Evolutionary conservation across 2,329 filamentous ascomycete species (phyloP), one percentile per base, ranked within the genome.

Genomic region (Curvularia spicifera): DNA sequence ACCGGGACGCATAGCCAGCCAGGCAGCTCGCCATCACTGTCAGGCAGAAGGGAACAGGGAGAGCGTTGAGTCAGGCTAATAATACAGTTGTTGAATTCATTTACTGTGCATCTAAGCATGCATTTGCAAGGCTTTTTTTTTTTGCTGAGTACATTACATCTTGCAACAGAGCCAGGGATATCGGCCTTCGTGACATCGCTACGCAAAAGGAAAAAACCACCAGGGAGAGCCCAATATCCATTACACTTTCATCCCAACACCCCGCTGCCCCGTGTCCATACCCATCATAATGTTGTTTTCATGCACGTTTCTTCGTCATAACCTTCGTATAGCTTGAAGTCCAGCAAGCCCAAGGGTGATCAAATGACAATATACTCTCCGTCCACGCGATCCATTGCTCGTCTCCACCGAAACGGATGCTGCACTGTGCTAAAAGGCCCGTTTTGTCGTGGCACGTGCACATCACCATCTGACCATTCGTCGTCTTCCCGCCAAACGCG

Each of bases 401-500:
- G 80, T 63, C 81, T 75, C 81, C 81, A 83, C 48, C 79, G 64
- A 57, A 83, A 82, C 10, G 65, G 78, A 74, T 73, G 71, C 56
- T 71, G 66, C 49, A 66, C 53, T 42, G 68, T 67, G 46, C 68
- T 72, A 53, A 69, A 68, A 12, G 60, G 60, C 44, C 67, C 68
- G 52, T 53, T 59, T 47, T 63, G 57, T 48, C 60, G 62, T n/a
- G 60, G 64, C 50, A 63, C 61, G 43, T 64, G 63, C 35, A 59
- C 48, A 31, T 68, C 63, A 40, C 74, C 57, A 13, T 70, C 70
- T 28, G 62, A 55, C 66, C 66, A 68, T 49, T 71, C 70, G 54
- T 77, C 76, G 49, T 87, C 84, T 49, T 83, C 84, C 12, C 82
- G 82, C 93, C 94, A 97, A 15, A 96, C 84, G 69, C 88, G 87